Base-by-base conservation (phyloP, 768 basidiomycete genomes). In the Chalciporus piperatus region DNA sequence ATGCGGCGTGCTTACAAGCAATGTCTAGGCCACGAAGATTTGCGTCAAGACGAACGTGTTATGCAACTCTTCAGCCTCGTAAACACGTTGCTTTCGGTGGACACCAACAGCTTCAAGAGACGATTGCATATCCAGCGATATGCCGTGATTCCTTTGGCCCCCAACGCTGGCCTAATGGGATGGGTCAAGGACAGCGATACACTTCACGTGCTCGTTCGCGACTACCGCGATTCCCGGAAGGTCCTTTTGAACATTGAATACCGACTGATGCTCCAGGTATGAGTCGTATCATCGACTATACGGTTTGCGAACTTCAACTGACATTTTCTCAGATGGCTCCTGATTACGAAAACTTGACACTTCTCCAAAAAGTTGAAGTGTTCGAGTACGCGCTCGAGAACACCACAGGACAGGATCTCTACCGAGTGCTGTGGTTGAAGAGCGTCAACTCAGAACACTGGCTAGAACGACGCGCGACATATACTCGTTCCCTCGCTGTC, bases 321-420 rank as follows among this genome's bases (percentile, higher is more conserved):
- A 35, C 12, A 38, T 37, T 40, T 30, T 48, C 35, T 32, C 58
- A 98, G 94, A 98, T 98, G 96, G 97, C 97, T 9, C 96, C 97
- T 10, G 96, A 98, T 65, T 99, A 98, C 69, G 96, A 98, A 69
- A 91, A 87, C 61, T 75, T 98, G 27, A 92, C 88, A 27, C 75
- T 98, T 5, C 79, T 99, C 45, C 96, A 99, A 68, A 99, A 99
- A 75, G 91, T 99, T 37, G 97, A 99, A 66, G 97, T 99, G 3
- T 99, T 99, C 72, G 94, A 98, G 69, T 98, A 98, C 60, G 95
- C 97, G 6, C 77, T 98, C 40, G 95, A 98, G 70, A 98, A 98
- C 63, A 98, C 97, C 2, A 98, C 94, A 0, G 97, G 97, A 1
- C 97, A 98, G 70, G 97, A 99, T 65, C 76, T 99, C 12, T 99